Percentiles rank a stretch among this genome's conserved stretches.
Evolutionary conservation across 345 rosid species (phyloP).

Genomic region (sweet orange (Citrus sinensis)): DNA sequence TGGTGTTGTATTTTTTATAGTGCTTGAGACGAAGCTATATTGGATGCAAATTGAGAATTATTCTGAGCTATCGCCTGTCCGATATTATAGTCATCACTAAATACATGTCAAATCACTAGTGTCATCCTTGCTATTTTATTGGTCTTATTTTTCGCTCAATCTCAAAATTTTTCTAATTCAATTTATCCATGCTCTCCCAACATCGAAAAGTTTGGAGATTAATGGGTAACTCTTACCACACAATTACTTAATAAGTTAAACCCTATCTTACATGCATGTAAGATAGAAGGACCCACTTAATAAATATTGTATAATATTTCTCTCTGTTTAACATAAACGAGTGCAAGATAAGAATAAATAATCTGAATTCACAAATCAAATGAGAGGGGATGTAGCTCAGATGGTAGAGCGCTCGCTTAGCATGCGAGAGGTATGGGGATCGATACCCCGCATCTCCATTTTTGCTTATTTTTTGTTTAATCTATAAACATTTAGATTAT

Average conservation of each 20-base stretch:
- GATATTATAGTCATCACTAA: neutral
- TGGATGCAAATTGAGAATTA: neutral
- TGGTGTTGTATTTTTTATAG: neutral
- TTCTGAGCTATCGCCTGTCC: neutral
- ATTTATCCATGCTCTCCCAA: neutral
- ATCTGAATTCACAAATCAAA: too few species aligned
- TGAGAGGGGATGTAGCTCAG: constrained; percentile 54
- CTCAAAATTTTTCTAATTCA: neutral
- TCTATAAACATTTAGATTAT: too few species aligned
- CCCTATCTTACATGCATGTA: too few species aligned
- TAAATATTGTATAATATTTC: too few species aligned
- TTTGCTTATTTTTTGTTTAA: too few species aligned
- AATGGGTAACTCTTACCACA: neutral
- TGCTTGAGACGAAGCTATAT: neutral
- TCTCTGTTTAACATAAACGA: fast-evolving
- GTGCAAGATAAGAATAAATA: too few species aligned
- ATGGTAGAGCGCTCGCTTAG: constrained; percentile 74
- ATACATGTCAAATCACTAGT: neutral
- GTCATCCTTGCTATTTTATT: neutral
- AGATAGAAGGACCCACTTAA: too few species aligned
- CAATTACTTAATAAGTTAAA: too few species aligned
- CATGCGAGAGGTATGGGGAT: constrained; percentile 52
- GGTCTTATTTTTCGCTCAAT: neutral
- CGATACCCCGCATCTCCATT: neutral
- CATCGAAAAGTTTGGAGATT: neutral